These are phyloP conservation scores for Triticum urartu DNA, from an alignment of 176 grass and related monocot species.

Conservation along the genomic window DNA sequence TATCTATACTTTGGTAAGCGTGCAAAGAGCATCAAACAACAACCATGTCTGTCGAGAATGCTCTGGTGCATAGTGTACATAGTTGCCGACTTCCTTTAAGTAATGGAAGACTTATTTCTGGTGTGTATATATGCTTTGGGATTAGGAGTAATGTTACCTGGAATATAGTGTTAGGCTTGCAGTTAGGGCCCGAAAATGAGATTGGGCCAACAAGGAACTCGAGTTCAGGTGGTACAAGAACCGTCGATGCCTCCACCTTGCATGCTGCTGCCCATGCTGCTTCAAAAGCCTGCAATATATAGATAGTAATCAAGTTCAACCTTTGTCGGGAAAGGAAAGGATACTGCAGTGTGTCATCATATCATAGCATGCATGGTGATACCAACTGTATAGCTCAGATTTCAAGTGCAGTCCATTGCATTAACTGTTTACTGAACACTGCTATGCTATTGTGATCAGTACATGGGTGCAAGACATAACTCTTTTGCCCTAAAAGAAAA, in stretches of 20 bases:
- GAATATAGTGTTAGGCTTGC: conserved; percentile 79
- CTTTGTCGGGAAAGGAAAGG: conserved; percentile 4
- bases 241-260: conserved; percentile 74
- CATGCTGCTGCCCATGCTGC: conserved; percentile 82
- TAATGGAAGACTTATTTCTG: background rate
- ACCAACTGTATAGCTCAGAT: background rate
- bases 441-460: background rate
- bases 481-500: background rate
- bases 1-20: background rate
- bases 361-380: background rate
- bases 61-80: background rate
- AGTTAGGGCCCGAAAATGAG: conserved; percentile 90
- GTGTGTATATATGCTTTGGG: background rate
- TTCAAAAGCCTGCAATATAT: conserved; percentile 70
- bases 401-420: background rate
- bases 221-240: conserved; percentile 67
- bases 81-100: background rate
- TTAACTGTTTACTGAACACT: background rate
- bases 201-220: conserved; percentile 79
- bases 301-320: conserved; percentile 4
- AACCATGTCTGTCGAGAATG: background rate
- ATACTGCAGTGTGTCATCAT: conserved; percentile 2
- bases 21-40: background rate
- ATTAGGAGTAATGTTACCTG: conserved; percentile 56
- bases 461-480: background rate